phyloP scores from a whole-genome alignment of 2,329 filamentous ascomycete genomes.

The Pezicula radicicola region DNA sequence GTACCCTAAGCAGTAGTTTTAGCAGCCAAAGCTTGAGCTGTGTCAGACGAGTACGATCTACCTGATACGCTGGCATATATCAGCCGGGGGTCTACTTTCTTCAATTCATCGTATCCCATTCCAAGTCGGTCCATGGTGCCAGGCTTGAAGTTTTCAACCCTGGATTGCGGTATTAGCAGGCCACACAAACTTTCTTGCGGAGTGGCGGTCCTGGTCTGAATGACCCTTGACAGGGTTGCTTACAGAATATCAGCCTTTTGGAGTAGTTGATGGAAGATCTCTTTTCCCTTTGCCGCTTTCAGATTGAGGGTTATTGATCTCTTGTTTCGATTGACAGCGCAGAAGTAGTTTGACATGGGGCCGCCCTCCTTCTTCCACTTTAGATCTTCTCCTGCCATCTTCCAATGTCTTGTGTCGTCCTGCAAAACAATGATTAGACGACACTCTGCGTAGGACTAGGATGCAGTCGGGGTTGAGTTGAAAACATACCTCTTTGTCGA shows the following conservation, averaged over 20 bases:
- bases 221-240: not conserved
- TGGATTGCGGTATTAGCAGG: slow-evolving; percentile 2
- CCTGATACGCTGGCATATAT: slow-evolving; percentile 41
- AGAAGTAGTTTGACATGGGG: slow-evolving; percentile 40
- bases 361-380: slow-evolving; percentile 24
- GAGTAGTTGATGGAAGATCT: slow-evolving; percentile 32
- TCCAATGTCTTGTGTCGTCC: slow-evolving; percentile 32
- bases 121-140: slow-evolving; percentile 38
- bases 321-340: slow-evolving; percentile 42
- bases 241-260: slow-evolving; percentile 35
- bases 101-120: slow-evolving; percentile 36
- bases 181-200: not conserved
- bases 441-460: not conserved
- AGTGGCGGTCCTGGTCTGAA: not conserved
- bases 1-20: slow-evolving; percentile 13
- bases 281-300: slow-evolving; percentile 24
- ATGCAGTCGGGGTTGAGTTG: slow-evolving; percentile 1
- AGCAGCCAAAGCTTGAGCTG: too few species aligned
- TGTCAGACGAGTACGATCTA: slow-evolving; percentile 2
- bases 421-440: slow-evolving; percentile 3
- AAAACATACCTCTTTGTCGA: slow-evolving; percentile 25
- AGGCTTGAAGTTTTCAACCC: slow-evolving; percentile 41
- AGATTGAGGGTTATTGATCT: slow-evolving; percentile 33
- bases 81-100: slow-evolving; percentile 32
- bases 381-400: slow-evolving; percentile 23